These are phyloP conservation scores for Syncephalis plumigaleata DNA, from an alignment of 371 early-diverging fungal species.

Conservation along the genomic window DNA sequence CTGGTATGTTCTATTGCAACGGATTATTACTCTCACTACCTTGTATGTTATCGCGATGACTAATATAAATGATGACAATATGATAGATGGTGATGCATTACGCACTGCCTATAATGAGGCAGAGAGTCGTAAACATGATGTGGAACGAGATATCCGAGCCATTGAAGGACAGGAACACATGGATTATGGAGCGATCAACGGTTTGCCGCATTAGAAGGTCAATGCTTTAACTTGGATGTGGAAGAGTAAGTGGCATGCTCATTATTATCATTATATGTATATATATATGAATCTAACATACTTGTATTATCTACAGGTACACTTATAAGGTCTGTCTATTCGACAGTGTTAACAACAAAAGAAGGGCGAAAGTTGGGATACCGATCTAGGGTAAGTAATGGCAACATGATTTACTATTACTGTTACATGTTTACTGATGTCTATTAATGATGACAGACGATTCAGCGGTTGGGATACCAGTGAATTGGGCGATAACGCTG, in stretches of 20 bases:
- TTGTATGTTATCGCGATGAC: no score
- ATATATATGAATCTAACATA: not conserved
- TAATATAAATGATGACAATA: not conserved
- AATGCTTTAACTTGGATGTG: conserved; percentile 47
- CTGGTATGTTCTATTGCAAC: not conserved
- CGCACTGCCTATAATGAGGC: conserved; percentile 14
- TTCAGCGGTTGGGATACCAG: not conserved
- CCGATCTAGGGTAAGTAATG: conserved; percentile 46
- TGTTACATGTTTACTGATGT: not conserved
- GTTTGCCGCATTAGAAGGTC: conserved; percentile 37
- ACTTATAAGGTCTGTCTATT: conserved; percentile 70
- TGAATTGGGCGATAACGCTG: not conserved
- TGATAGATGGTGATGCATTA: conserved; percentile 8
- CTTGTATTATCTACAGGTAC: conserved; percentile 23
- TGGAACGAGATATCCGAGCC: conserved; percentile 16
- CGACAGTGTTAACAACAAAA: conserved; percentile 55
- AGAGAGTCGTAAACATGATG: not conserved
- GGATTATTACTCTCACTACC: not conserved
- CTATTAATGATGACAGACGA: not conserved
- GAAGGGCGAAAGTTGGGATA: conserved; percentile 27
- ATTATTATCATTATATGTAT: not conserved
- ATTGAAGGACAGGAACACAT: conserved; percentile 9
- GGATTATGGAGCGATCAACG: conserved; percentile 42
- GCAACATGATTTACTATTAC: no score
- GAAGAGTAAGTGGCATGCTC: conserved; percentile 39